These are phyloP conservation scores for Gossypium turneri DNA, from an alignment of 345 rosid genomes.

Conservation along the genomic window DNA sequence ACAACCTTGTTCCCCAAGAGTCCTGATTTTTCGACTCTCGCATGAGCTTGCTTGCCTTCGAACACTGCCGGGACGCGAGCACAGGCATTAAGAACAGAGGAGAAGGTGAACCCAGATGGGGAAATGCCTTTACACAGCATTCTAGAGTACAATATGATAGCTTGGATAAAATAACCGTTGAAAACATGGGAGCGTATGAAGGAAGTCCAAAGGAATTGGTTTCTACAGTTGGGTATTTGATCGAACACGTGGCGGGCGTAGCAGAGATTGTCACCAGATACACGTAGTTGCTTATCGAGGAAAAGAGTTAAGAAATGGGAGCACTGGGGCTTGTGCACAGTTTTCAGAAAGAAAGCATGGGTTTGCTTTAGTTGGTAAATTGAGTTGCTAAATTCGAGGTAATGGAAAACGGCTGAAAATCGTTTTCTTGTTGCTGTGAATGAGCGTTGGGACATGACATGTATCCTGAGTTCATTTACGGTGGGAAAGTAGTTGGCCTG, in stretches of 20 bases:
- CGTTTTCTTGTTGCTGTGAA: neutral
- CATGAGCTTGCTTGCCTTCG: slow-evolving; percentile 50
- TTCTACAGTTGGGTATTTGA: slow-evolving; percentile 28
- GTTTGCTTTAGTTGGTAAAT: slow-evolving; percentile 30
- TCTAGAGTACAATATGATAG: slow-evolving; percentile 27
- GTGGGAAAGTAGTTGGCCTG: neutral
- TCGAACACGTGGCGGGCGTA: slow-evolving; percentile 40
- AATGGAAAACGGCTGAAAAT: slow-evolving; percentile 6
- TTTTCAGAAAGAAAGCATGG: slow-evolving; percentile 30
- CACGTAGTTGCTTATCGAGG: slow-evolving; percentile 12
- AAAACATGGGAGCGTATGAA: slow-evolving; percentile 31
- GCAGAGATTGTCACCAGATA: slow-evolving; percentile 26
- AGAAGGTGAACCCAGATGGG: slow-evolving; percentile 51
- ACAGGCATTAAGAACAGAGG: slow-evolving; percentile 69
- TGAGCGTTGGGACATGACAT: neutral
- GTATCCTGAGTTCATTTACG: neutral
- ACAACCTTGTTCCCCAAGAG: slow-evolving; percentile 35
- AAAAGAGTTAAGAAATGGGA: slow-evolving; percentile 9
- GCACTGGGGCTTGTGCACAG: slow-evolving; percentile 5
- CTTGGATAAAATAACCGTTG: slow-evolving; percentile 18
- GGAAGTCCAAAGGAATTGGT: slow-evolving; percentile 31
- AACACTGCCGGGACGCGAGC: slow-evolving; percentile 34
- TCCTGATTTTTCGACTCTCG: slow-evolving; percentile 45
- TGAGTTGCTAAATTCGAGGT: slow-evolving; percentile 18
- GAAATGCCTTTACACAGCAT: slow-evolving; percentile 31